phyloP scores from a whole-genome alignment of 2,329 filamentous ascomycete species.

The Fusarium gaditjirri region DNA sequence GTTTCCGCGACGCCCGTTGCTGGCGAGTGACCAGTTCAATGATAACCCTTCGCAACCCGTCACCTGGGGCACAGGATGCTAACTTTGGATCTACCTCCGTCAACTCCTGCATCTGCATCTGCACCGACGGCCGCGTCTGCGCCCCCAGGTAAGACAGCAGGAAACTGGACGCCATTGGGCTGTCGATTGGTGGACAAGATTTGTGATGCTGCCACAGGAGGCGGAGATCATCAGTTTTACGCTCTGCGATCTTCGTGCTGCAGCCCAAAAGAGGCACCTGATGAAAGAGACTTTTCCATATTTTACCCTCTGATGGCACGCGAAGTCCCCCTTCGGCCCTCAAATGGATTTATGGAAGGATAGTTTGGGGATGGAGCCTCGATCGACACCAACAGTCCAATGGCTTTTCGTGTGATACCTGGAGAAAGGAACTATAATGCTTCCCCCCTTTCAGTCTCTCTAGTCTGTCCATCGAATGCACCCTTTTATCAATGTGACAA shows the following conservation, averaged over 20 bases:
- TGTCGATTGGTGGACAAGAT: slow-evolving; percentile 26
- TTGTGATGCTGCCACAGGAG: slow-evolving; percentile 31
- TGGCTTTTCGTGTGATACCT: slow-evolving; percentile 19
- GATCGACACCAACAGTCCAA: slow-evolving; percentile 22
- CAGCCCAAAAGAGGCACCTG: slow-evolving; percentile 29
- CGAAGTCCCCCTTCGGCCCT: not conserved
- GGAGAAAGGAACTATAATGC: slow-evolving; percentile 15
- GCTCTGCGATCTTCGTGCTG: slow-evolving; percentile 30
- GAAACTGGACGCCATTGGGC: slow-evolving; percentile 16
- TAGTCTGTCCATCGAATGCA: not conserved
- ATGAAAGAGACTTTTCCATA: slow-evolving; percentile 24
- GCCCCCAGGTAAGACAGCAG: slow-evolving; percentile 28
- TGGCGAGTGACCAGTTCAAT: slow-evolving; percentile 22
- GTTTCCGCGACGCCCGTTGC: slow-evolving; percentile 43
- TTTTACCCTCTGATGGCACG: not conserved
- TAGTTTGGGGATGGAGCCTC: slow-evolving; percentile 23
- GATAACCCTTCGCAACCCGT: not conserved
- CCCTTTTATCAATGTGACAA: slow-evolving; percentile 8
- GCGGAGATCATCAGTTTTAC: slow-evolving; percentile 39
- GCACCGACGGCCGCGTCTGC: not conserved
- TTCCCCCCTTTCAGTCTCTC: not conserved
- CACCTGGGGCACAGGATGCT: slow-evolving; percentile 15
- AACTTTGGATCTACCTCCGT: slow-evolving; percentile 11
- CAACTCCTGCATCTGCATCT: slow-evolving; percentile 5
- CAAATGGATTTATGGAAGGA: not conserved